Percentiles rank a stretch among this genome's conserved stretches.
These are phyloP conservation scores for Didymella segeticola DNA, from an alignment of 2,329 filamentous ascomycete species.

Conservation along the genomic window DNA sequence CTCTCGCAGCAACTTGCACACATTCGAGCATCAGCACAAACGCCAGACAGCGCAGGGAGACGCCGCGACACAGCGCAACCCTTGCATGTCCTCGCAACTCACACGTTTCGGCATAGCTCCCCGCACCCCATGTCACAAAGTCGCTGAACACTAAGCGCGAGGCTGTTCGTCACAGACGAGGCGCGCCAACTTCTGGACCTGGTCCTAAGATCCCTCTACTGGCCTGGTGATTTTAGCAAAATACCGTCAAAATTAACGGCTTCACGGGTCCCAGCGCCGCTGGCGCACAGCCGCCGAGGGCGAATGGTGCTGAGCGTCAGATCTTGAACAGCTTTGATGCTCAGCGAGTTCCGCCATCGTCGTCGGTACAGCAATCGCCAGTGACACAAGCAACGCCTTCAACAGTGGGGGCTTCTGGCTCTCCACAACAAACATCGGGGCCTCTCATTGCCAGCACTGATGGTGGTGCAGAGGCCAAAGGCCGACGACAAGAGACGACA, in stretches of 20 bases:
- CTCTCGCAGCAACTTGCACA: conserved; percentile 13
- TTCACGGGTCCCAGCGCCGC: conserved; percentile 31
- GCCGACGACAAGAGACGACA: conserved; percentile 31
- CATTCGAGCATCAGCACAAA: conserved; percentile 3
- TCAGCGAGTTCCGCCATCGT: conserved; percentile 25
- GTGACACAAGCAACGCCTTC: conserved; percentile 36
- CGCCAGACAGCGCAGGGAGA: conserved; percentile 7
- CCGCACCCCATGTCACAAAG: conserved; percentile 9
- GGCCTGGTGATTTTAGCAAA: background rate
- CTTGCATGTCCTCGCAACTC: conserved; percentile 9
- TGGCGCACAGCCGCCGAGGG: conserved; percentile 32
- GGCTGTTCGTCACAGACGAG: conserved; percentile 8
- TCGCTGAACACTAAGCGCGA: conserved; percentile 15
- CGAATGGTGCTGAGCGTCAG: conserved; percentile 33
- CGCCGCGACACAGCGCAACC: conserved; percentile 9
- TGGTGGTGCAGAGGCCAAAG: conserved; percentile 27
- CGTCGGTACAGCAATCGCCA: conserved; percentile 31
- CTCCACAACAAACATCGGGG: conserved; percentile 36
- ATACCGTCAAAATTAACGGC: conserved; percentile 41
- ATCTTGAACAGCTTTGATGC: conserved; percentile 26
- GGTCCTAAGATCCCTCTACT: background rate
- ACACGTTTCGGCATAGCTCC: conserved; percentile 14
- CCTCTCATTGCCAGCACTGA: conserved; percentile 27
- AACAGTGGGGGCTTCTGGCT: conserved; percentile 32
- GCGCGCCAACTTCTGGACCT: background rate